These are phyloP conservation scores for Arthrobotrys conoides DNA, from an alignment of 2,329 filamentous ascomycete species.

Conservation along the genomic window DNA sequence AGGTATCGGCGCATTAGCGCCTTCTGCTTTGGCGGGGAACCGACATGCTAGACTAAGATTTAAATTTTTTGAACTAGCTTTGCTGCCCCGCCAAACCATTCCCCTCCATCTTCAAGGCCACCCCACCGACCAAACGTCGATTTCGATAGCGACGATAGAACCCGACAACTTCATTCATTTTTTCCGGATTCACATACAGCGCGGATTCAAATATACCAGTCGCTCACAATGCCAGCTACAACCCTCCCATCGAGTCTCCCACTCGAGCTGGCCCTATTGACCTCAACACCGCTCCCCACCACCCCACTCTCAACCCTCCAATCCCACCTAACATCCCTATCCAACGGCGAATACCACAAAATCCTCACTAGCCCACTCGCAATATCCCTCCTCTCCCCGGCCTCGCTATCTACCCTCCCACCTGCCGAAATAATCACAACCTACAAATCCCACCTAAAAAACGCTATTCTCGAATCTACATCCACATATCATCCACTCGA, in stretches of 20 bases:
- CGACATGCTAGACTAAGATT: neutral
- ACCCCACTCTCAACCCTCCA: conserved; percentile 37
- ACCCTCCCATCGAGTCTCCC: conserved; percentile 43
- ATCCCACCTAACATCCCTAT: conserved; percentile 19
- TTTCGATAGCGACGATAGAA: too few species aligned
- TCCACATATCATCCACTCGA: conserved; percentile 25
- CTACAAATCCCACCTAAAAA: conserved; percentile 31
- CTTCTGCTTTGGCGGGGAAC: neutral
- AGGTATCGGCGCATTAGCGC: neutral
- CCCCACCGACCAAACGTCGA: neutral
- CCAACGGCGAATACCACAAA: conserved; percentile 36
- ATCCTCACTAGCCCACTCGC: conserved; percentile 49
- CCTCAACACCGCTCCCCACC: conserved; percentile 36
- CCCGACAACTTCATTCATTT: neutral
- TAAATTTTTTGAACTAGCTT: conserved; percentile 21
- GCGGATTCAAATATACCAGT: neutral
- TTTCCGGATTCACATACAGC: neutral
- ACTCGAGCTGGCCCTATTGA: conserved; percentile 46
- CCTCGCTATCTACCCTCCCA: neutral
- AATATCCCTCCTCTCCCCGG: conserved; percentile 14
- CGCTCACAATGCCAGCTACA: conserved; percentile 39
- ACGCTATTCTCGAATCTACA: neutral
- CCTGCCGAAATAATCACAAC: neutral
- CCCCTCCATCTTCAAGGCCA: neutral
- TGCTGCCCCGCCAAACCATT: conserved; percentile 46